Base-by-base conservation (phyloP, 306 rosid genomes). In the Prunus armeniaca region DNA sequence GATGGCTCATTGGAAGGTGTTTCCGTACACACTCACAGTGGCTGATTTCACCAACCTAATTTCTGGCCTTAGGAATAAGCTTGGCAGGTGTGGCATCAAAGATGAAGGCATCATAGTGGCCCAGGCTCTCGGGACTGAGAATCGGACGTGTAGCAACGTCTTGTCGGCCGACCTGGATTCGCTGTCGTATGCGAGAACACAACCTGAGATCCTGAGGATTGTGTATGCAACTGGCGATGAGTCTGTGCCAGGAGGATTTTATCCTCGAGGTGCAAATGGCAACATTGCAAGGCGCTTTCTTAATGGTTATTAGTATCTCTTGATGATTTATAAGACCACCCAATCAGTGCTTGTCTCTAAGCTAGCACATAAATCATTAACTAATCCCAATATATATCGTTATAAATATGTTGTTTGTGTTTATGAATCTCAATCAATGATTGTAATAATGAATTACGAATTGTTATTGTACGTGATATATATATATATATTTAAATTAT, bases 51-150 rank as follows among this genome's bases (percentile, higher is more conserved):
- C 87, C 0, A 70, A 46, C 69, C 30, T 5, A 0, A 68, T 78
- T 50, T 77, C 82, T 1, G 17, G 2, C 67, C 82, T 72, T 1
- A 69, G 70, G 17, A 84, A 77, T 78, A 24, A 32, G 47, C 71
- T 84, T 2, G 84, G 18, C 10, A 63, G 9, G 50, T 80, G 84
- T 64, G 87, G 81, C 14, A 52, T 49, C 65, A 79, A 76, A 76
- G 84, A 83, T 15, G 84, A 79, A 79, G 86, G 86, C 4, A n/a
- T 79, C 12, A 13, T 22, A 17, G 83, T 76, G 4, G 79, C 84
- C 49, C 34, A 6, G 14, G 41, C 1, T 30, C 75, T 79, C 1
- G 86, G 82, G 32, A 84, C 84, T 0, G 84, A 67, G 58, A 68
- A 73, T 12, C 69, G 54, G 18, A 84, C 84, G 6, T 7, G 38